These are phyloP conservation scores for Xanthoparmelia taractica DNA, from an alignment of 495 filamentous ascomycete species.

Conservation along the genomic window DNA sequence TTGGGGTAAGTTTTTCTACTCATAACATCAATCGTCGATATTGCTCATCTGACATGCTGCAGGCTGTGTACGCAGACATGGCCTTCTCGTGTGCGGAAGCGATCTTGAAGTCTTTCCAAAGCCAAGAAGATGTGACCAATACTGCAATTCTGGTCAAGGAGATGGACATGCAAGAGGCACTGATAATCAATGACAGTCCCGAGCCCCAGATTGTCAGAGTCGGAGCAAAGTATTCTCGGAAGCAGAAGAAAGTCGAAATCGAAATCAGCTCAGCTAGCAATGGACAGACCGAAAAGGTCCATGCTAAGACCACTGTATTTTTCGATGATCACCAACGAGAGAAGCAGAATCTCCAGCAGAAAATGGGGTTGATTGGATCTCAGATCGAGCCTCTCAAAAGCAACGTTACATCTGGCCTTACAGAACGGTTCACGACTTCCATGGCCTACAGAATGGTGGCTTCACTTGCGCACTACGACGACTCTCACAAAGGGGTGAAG, in stretches of 20 bases:
- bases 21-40: background rate
- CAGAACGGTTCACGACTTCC: constrained; percentile 16
- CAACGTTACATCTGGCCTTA: constrained; percentile 5
- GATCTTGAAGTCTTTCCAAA: constrained; percentile 14
- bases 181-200: constrained; percentile 14
- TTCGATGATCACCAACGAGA: constrained; percentile 13
- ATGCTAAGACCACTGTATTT: constrained; percentile 10
- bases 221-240: constrained; percentile 11
- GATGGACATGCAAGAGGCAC: constrained; percentile 18
- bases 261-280: constrained; percentile 5
- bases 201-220: constrained; percentile 17
- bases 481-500: constrained; percentile 16
- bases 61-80: constrained; percentile 18
- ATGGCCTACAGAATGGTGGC: constrained; percentile 20
- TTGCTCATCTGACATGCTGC: constrained; percentile 5
- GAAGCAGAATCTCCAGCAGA: constrained; percentile 11
- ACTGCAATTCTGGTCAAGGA: constrained; percentile 12
- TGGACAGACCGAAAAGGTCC: constrained; percentile 8
- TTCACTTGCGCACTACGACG: constrained; percentile 17
- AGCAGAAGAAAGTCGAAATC: constrained; percentile 17
- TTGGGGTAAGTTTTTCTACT: constrained; percentile 13
- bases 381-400: constrained; percentile 9
- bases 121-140: constrained; percentile 8
- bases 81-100: constrained; percentile 12
- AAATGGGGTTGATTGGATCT: constrained; percentile 2